A percentile compares a stretch with the other conserved stretches of the same genome.
These are phyloP conservation scores for Cucurbita pepo DNA, from an alignment of 306 rosid genomes.

Conservation along the genomic window DNA sequence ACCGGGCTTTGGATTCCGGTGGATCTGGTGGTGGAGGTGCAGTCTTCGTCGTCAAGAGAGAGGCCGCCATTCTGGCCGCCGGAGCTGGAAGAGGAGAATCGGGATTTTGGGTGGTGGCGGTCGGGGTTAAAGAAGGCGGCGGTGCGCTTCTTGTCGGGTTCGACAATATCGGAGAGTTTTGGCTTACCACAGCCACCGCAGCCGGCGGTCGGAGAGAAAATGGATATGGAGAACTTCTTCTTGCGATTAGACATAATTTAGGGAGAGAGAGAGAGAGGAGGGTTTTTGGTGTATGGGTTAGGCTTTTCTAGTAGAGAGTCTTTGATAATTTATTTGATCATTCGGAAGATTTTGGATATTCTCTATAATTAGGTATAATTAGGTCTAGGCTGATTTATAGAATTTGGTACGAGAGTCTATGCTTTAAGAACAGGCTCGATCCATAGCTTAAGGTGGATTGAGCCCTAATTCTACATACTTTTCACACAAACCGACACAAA, in stretches of 20 bases:
- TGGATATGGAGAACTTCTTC: background rate
- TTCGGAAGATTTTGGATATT: too few species aligned
- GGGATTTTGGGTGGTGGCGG: background rate
- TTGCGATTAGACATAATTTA: background rate
- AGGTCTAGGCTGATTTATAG: too few species aligned
- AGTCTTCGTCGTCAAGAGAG: constrained; percentile 6
- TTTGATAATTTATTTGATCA: too few species aligned
- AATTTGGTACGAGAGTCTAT: too few species aligned
- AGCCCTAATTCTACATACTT: too few species aligned
- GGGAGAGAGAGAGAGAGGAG: background rate
- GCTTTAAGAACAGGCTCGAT: too few species aligned
- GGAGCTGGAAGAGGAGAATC: background rate
- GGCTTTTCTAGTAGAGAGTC: background rate
- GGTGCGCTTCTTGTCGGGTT: background rate
- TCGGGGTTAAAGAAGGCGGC: background rate
- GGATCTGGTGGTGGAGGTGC: background rate
- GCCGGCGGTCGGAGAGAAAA: background rate
- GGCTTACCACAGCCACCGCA: constrained; percentile 1
- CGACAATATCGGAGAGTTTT: background rate
- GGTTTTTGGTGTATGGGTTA: background rate
- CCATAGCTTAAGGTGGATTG: too few species aligned
- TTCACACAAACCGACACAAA: too few species aligned
- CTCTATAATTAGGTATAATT: too few species aligned
- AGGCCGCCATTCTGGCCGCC: background rate
- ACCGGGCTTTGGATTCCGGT: background rate